Evolutionary conservation across 1,284 basidiomycete species (phyloP).

Genomic region (Tilletia setariae): DNA sequence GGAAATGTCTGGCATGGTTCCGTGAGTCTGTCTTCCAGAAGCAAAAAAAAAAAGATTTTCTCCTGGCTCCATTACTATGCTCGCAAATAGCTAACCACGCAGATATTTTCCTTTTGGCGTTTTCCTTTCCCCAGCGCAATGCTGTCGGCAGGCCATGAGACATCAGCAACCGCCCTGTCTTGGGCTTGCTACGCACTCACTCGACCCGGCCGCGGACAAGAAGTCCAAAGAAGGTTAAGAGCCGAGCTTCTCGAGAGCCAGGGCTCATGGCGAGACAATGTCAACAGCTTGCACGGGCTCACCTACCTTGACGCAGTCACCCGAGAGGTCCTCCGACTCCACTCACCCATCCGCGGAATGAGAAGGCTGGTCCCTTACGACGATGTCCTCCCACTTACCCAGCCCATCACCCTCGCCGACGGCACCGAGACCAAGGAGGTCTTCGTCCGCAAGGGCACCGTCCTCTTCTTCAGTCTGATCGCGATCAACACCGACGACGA

Average conservation of each 20-base stretch:
- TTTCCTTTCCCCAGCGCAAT: constrained; percentile 60
- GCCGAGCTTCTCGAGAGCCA: constrained; percentile 19
- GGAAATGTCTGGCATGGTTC: constrained; percentile 70
- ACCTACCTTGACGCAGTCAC: constrained; percentile 85
- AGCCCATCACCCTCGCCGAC: constrained; percentile 15
- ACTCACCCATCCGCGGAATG: constrained; percentile 55
- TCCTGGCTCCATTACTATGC: too few species aligned
- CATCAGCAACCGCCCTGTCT: constrained; percentile 71
- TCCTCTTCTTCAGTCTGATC: constrained; percentile 40
- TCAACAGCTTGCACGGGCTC: constrained; percentile 60
- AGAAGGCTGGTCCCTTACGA: background rate
- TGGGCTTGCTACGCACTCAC: constrained; percentile 70
- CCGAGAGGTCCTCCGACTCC: constrained; percentile 77
- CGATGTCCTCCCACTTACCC: constrained; percentile 12
- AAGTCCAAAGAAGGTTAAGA: constrained; percentile 59
- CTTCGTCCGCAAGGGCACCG: constrained; percentile 31
- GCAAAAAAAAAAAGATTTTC: too few species aligned
- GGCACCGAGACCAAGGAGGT: constrained; percentile 31
- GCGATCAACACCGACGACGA: constrained; percentile 34
- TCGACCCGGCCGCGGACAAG: constrained; percentile 61
- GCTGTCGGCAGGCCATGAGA: constrained; percentile 77
- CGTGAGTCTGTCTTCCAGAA: too few species aligned
- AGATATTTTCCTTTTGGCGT: background rate
- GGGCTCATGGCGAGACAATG: background rate
- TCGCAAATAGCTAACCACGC: background rate